Conservation (phyloP, 2,329 filamentous ascomycete genomes). For the Lasiodiplodia sp. region DNA sequence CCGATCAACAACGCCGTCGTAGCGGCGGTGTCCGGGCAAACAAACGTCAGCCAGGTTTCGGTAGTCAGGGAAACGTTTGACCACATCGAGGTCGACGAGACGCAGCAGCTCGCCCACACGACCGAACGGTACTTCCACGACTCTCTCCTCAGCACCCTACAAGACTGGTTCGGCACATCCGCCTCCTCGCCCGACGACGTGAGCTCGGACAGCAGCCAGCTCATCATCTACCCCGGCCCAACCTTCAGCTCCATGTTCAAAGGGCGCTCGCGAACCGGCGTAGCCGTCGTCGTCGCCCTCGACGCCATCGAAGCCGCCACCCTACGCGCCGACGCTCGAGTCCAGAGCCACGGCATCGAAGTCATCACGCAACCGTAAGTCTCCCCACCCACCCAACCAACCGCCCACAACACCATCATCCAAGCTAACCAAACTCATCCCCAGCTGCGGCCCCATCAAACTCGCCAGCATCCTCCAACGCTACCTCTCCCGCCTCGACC, state of each 20-base stretch:
- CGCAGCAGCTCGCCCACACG: too few species aligned
- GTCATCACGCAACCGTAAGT: slow-evolving; percentile 43
- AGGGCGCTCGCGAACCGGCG: not conserved
- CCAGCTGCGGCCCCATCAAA: slow-evolving; percentile 45
- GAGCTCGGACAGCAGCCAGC: not conserved
- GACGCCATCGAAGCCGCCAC: slow-evolving; percentile 19
- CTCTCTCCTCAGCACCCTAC: not conserved
- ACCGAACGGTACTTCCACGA: slow-evolving; percentile 1
- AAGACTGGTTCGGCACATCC: not conserved
- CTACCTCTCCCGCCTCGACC: not conserved
- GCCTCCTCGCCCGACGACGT: not conserved
- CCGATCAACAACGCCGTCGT: not conserved
- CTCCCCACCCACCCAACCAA: too few species aligned
- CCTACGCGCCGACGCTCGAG: not conserved
- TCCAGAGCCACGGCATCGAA: slow-evolving; percentile 39
- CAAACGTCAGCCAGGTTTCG: not conserved
- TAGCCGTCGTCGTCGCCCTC: not conserved
- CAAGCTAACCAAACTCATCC: too few species aligned
- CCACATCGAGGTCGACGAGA: too few species aligned
- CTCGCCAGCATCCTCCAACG: slow-evolving; percentile 41
- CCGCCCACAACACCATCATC: not conserved
- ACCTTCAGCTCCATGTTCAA: not conserved
- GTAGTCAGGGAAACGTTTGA: not conserved
- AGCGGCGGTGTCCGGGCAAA: not conserved
- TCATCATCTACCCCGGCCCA: not conserved